Percentiles rank a stretch among this genome's conserved stretches.
Evolutionary conservation across 441 rosid species (phyloP).

Genomic region (Metrosideros polymorpha): DNA sequence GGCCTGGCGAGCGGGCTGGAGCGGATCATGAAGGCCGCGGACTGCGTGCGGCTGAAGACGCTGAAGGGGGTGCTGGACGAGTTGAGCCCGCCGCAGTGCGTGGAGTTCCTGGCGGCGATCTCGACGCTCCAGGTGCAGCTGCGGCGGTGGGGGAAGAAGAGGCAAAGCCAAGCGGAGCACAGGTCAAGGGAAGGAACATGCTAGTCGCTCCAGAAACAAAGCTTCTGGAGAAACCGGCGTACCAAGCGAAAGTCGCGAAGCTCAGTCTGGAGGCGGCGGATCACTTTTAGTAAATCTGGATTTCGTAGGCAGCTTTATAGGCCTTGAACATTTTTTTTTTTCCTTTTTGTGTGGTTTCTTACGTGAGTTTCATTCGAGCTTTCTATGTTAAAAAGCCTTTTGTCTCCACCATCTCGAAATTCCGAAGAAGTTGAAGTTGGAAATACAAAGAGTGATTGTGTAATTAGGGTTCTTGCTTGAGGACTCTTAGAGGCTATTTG

Average conservation of each 20-base stretch:
- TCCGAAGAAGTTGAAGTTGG: too few relatives aligned
- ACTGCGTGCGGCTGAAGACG: slow-evolving; percentile 68
- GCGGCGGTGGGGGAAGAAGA: slow-evolving; percentile 28
- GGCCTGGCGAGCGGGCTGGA: slow-evolving; percentile 36
- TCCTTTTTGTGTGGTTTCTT: too few relatives aligned
- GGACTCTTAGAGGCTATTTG: too few relatives aligned
- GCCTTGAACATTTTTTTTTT: too few relatives aligned
- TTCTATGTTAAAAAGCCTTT: too few relatives aligned
- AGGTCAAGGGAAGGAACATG: background rate
- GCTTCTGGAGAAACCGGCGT: background rate
- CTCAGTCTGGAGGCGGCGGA: background rate
- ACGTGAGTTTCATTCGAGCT: too few relatives aligned
- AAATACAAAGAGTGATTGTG: too few relatives aligned
- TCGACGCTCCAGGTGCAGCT: slow-evolving; percentile 46
- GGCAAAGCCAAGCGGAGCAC: background rate
- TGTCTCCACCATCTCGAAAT: too few relatives aligned
- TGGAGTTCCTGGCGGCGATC: slow-evolving; percentile 47
- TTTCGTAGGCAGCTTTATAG: too few relatives aligned
- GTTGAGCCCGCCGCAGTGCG: slow-evolving; percentile 41
- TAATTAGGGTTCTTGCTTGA: too few relatives aligned
- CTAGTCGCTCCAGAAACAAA: background rate
- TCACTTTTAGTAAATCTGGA: too few relatives aligned
- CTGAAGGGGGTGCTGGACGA: slow-evolving; percentile 62
- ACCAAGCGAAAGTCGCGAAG: background rate
- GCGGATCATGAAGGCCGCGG: slow-evolving; percentile 70